These are phyloP conservation scores for Cordyceps tenuipes DNA, from an alignment of 2,329 filamentous ascomycete species.

Conservation along the genomic window DNA sequence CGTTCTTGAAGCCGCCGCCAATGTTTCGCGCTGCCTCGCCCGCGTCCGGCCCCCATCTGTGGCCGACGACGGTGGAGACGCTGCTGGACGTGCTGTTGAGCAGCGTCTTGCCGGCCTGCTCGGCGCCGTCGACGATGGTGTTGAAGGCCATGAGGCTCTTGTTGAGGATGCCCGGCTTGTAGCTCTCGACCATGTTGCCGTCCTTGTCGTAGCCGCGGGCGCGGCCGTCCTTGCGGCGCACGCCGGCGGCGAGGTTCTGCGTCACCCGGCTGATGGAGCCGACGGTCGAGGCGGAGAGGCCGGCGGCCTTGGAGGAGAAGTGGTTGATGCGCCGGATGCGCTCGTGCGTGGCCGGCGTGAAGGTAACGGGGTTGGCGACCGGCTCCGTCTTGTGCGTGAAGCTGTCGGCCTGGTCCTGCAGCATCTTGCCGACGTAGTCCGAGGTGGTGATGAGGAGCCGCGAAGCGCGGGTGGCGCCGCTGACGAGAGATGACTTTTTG, in stretches of 20 bases:
- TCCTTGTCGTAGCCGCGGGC: slow-evolving; percentile 59
- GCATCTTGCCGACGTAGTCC: slow-evolving; percentile 65
- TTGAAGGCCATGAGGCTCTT: slow-evolving; percentile 95
- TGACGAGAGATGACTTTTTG: slow-evolving; percentile 75
- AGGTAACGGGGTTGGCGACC: slow-evolving; percentile 72
- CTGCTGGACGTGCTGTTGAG: slow-evolving; percentile 66
- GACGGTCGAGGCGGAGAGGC: slow-evolving; percentile 76
- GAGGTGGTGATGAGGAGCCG: slow-evolving; percentile 87
- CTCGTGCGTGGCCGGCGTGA: slow-evolving; percentile 74
- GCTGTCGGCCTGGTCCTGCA: slow-evolving; percentile 68
- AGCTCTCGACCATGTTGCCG: slow-evolving; percentile 53
- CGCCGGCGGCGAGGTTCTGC: slow-evolving; percentile 77
- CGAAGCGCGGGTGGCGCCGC: slow-evolving; percentile 79
- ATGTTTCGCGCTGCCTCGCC: slow-evolving; percentile 67
- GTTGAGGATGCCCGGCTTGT: slow-evolving; percentile 89
- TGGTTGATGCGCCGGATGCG: slow-evolving; percentile 83
- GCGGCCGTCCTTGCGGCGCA: slow-evolving; percentile 44
- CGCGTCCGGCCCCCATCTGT: slow-evolving; percentile 81
- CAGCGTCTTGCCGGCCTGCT: slow-evolving; percentile 73
- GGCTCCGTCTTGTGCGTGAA: slow-evolving; percentile 79
- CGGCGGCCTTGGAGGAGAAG: slow-evolving; percentile 72
- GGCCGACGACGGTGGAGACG: slow-evolving; percentile 79
- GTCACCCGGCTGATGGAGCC: slow-evolving; percentile 75
- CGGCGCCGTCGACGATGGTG: slow-evolving; percentile 87
- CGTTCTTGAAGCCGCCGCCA: slow-evolving; percentile 86